phyloP scores from a whole-genome alignment of 148 eudicot genomes.

The Hydrangea macrophylla region DNA sequence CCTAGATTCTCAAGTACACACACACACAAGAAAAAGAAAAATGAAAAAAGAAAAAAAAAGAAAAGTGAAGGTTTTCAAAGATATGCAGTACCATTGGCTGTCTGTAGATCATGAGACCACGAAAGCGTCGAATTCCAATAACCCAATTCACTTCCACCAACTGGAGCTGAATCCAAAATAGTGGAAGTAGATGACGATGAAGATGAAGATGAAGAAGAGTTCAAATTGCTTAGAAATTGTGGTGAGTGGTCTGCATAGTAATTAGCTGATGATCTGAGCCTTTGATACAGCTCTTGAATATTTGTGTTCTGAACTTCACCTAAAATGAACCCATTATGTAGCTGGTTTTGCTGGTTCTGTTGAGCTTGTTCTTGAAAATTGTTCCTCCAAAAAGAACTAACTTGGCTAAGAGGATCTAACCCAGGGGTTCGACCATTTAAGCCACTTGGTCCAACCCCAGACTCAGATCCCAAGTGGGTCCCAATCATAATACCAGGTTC shows the following conservation, averaged over 20 bases:
- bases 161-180: conserved; percentile 45
- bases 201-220: conserved; percentile 22
- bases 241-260: conserved; percentile 29
- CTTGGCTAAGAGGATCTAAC: no score
- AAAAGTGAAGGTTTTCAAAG: no score
- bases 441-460: no score
- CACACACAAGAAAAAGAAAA: no score
- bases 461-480: not conserved
- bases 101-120: conserved; percentile 71
- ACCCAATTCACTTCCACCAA: conserved; percentile 23
- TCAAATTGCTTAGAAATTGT: conserved; percentile 27
- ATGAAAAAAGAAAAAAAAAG: no score
- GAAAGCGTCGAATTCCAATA: conserved; percentile 38
- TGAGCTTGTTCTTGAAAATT: no score
- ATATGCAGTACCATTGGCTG: no score
- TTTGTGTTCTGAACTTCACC: conserved; percentile 38
- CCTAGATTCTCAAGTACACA: no score
- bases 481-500: not conserved
- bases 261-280: conserved; percentile 43
- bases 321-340: no score
- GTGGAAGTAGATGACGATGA: conserved; percentile 18
- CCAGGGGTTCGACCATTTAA: no score
- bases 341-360: no score
- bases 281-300: conserved; percentile 46
- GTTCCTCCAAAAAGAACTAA: no score